phyloP scores from a whole-genome alignment of 2,329 filamentous ascomycete species.

The Fonsecaea nubica region DNA sequence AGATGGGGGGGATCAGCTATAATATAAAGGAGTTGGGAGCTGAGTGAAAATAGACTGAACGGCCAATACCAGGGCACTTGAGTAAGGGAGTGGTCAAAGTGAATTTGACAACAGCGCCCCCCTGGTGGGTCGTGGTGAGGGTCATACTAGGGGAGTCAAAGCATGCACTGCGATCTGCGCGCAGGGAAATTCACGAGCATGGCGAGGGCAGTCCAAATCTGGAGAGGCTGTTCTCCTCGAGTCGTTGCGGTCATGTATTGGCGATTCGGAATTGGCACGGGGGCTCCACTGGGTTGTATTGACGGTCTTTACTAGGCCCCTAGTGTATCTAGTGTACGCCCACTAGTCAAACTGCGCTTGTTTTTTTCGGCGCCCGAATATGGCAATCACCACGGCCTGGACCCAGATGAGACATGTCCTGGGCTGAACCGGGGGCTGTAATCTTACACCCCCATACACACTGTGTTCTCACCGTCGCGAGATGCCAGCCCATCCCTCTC shows the following conservation, averaged over 20 bases:
- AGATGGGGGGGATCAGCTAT: slow-evolving; percentile 34
- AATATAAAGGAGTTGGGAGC: slow-evolving; percentile 37
- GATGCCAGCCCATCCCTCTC: not conserved
- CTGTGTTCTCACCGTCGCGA: not conserved
- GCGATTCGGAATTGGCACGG: slow-evolving; percentile 18
- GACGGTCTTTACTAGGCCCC: slow-evolving; percentile 24
- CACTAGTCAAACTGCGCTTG: slow-evolving; percentile 18
- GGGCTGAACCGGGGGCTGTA: slow-evolving; percentile 20
- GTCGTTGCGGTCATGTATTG: slow-evolving; percentile 35
- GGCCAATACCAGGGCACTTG: slow-evolving; percentile 22
- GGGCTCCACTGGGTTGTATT: slow-evolving; percentile 30
- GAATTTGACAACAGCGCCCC: slow-evolving; percentile 31
- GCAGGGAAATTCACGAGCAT: slow-evolving; percentile 40
- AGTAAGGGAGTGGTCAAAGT: slow-evolving; percentile 30
- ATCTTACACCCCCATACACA: slow-evolving; percentile 30
- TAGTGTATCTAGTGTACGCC: slow-evolving; percentile 9
- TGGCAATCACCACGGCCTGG: slow-evolving; percentile 30
- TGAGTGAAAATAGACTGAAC: slow-evolving; percentile 40
- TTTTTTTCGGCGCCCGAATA: slow-evolving; percentile 39
- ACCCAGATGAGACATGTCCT: slow-evolving; percentile 29
- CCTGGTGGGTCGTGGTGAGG: slow-evolving; percentile 34
- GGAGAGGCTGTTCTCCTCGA: slow-evolving; percentile 38
- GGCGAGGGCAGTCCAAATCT: slow-evolving; percentile 37
- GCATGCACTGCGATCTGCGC: slow-evolving; percentile 40
- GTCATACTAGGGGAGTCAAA: slow-evolving; percentile 22